Conservation (phyloP, 148 eudicot genomes). For the Diospyros lotus region DNA sequence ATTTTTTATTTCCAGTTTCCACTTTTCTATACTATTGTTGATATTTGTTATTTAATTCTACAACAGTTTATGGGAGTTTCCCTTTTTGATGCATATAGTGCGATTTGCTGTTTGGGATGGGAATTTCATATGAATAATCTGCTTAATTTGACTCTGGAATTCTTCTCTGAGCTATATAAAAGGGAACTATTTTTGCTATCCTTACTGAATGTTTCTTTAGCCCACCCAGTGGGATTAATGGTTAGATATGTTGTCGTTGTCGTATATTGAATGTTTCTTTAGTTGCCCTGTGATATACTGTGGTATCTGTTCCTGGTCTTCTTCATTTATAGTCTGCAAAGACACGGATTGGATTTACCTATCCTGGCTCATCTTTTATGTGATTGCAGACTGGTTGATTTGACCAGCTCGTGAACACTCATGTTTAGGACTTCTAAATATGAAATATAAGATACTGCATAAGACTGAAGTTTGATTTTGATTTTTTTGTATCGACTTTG, state of each 20-base stretch:
- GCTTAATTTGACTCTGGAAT: neutral
- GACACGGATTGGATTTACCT: constrained; percentile 2
- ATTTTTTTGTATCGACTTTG: neutral
- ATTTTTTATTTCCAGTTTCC: neutral
- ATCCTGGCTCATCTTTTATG: neutral
- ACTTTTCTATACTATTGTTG: too few species aligned
- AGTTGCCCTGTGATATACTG: neutral
- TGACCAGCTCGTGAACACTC: neutral
- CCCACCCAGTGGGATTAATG: too few species aligned
- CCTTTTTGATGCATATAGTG: too few species aligned
- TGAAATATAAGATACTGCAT: neutral
- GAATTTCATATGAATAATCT: neutral
- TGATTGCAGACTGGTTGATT: neutral
- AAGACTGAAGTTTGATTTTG: neutral
- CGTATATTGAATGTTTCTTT: neutral
- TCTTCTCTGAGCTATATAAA: neutral
- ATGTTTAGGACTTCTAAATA: neutral
- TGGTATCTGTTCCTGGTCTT: constrained; percentile 1
- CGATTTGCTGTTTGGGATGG: neutral
- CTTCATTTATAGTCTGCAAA: neutral
- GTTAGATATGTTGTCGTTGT: too few species aligned
- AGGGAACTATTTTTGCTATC: neutral
- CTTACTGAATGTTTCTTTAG: neutral
- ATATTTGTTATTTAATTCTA: too few species aligned
- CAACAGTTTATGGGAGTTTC: too few species aligned